phyloP scores from a whole-genome alignment of 2,329 filamentous ascomycete genomes.

The Aurifilum marmelostoma region DNA sequence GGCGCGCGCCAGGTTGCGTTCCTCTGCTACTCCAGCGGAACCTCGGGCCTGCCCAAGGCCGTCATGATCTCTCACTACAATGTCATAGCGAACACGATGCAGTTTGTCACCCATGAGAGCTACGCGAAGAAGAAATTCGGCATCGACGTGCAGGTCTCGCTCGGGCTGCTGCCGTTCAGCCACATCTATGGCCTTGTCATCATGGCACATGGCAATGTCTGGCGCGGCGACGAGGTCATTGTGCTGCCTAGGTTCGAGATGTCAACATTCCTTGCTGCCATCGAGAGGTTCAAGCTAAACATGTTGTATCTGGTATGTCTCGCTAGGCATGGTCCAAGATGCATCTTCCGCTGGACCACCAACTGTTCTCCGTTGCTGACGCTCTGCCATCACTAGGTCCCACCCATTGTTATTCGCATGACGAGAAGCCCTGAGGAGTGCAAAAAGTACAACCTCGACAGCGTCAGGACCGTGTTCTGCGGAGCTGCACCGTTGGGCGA shows the following conservation, averaged over 20 bases:
- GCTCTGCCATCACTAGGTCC: constrained; percentile 57
- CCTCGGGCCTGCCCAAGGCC: constrained; percentile 81
- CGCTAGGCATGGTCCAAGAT: background rate
- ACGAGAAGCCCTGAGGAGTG: constrained; percentile 65
- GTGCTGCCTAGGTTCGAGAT: constrained; percentile 77
- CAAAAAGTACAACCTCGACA: constrained; percentile 71
- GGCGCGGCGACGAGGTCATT: constrained; percentile 72
- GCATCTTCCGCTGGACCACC: background rate
- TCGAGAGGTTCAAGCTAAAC: constrained; percentile 69
- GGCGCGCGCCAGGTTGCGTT: constrained; percentile 72
- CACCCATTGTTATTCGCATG: constrained; percentile 80
- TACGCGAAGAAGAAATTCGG: constrained; percentile 42
- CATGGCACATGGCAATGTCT: constrained; percentile 66
- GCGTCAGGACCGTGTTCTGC: constrained; percentile 67
- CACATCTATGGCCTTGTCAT: constrained; percentile 81
- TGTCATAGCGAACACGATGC: constrained; percentile 75
- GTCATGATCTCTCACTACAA: constrained; percentile 83
- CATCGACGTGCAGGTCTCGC: constrained; percentile 48
- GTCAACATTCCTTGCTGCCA: constrained; percentile 59
- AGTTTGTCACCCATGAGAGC: constrained; percentile 54
- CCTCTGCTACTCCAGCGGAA: constrained; percentile 80
- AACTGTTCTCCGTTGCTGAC: constrained; percentile 20
- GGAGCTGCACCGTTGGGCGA: constrained; percentile 78
- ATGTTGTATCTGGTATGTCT: constrained; percentile 63
- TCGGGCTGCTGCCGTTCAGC: constrained; percentile 77